Percentiles rank a stretch among this genome's conserved stretches.
Conservation (phyloP, 1,139 yeast genomes). For the Yamadazyma spencermartinsiae region DNA sequence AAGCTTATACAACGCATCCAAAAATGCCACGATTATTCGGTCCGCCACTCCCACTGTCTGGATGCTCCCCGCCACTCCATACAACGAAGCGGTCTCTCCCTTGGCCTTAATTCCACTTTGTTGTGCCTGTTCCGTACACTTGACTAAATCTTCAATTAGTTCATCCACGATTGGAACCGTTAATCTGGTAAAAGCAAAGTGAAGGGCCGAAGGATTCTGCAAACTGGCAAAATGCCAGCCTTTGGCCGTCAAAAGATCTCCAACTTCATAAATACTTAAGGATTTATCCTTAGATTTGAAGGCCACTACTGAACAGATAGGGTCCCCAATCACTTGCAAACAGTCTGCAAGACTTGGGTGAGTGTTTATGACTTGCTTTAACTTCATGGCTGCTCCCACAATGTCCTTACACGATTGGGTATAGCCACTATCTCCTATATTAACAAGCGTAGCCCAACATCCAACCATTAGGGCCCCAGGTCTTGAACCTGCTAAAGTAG, state of each 20-base stretch:
- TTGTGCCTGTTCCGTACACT: slow-evolving; percentile 43
- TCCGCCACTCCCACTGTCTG: slow-evolving; percentile 86
- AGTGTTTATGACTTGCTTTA: slow-evolving; percentile 49
- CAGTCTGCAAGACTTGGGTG: slow-evolving; percentile 43
- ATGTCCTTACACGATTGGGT: slow-evolving; percentile 64
- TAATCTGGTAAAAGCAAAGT: slow-evolving; percentile 80
- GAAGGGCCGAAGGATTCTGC: slow-evolving; percentile 89
- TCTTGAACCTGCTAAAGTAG: slow-evolving; percentile 93
- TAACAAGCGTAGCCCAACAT: slow-evolving; percentile 91
- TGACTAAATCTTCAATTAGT: slow-evolving; percentile 56
- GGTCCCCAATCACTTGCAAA: slow-evolving; percentile 74
- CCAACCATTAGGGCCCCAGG: slow-evolving; percentile 98
- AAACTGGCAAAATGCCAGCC: slow-evolving; percentile 93
- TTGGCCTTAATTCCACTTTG: slow-evolving; percentile 25
- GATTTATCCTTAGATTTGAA: slow-evolving; percentile 50
- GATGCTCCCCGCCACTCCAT: slow-evolving; percentile 94
- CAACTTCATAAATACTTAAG: slow-evolving; percentile 70
- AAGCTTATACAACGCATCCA: slow-evolving; percentile 72
- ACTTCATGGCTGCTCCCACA: slow-evolving; percentile 59
- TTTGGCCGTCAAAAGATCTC: slow-evolving; percentile 61
- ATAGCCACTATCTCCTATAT: slow-evolving; percentile 82
- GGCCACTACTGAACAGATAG: slow-evolving; percentile 77
- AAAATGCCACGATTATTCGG: slow-evolving; percentile 69
- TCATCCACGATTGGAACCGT: slow-evolving; percentile 65
- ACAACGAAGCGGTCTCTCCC: slow-evolving; percentile 79